Base-by-base conservation (phyloP, 306 rosid species). In the Nissolia schottii region DNA sequence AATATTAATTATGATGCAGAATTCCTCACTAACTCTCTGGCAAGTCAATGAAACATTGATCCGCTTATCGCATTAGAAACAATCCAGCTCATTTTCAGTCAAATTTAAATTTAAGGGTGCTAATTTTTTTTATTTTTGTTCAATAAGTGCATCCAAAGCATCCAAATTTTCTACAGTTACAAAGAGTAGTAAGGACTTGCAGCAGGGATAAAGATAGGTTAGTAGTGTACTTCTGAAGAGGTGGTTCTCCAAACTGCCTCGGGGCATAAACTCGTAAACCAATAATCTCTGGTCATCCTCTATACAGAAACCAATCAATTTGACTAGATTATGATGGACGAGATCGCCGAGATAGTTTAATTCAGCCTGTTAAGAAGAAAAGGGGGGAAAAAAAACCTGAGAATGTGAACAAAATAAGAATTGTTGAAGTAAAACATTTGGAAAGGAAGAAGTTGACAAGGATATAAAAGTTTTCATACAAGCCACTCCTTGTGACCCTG, bases 401-500 rank as follows among this genome's bases (percentile, higher is more conserved):
- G 63, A 58, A 76, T 73, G 59, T 73, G 58, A 71, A 49, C 64
- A 79, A 50, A 66, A 25, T 10, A 53, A 12, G 66, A 78, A 63
- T 37, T 9, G 43, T 48, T 28, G 9, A 54, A 70, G 29, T 3
- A 32, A 24, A 51, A 13, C 37, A 60, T 3, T 9, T 32, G 48
- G 57, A 67, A 51, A 58, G 16, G 3, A 46, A 15, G 27, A 64
- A 13, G 64, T 43, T 41, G 78, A 72, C 18, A 22, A 54, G 64
- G 68, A 51, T 32, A 65, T 43, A 11, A 64, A 34, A 54, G 68
- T 73, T 69, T n/a, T 15, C 83, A 67, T 91, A 94, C 99, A 85
- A 94, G 96, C 99, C 99, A 94, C 65, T 94, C 99, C 81, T 91
- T 94, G 74, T 94, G 99, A 84, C 99, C 99, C 87, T 94, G 99